Evolutionary conservation across 208 protist genomes (phyloP), one percentile per base, ranked within the genome.

Genomic region (Leishmania mexicana): DNA sequence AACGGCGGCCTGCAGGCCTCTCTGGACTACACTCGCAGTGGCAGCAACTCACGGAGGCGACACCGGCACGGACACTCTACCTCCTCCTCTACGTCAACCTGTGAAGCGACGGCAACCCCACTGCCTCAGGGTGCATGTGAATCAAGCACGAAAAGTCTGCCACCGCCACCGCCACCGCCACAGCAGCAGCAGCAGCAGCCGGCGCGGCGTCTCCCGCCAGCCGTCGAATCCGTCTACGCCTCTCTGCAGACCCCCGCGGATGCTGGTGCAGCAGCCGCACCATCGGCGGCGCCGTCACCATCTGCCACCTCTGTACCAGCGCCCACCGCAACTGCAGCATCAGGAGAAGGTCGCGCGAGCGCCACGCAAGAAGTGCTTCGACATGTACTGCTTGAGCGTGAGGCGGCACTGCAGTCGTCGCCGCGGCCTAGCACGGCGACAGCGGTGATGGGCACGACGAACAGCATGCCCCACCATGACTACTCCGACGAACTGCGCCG

Each of bases 1-100:
- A 92, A 83, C 35, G 72, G 81, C 38, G 81, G 85, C 42, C 80
- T 94, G 19, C 83, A 92, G 40, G 65, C 60, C n/a, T 82, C 79
- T 58, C 62, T 65, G n/a, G 65, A 62, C 75, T 87, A 68, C 87
- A 81, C 64, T 19, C 31, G 51, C 1, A 38, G 74, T 11, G 64
- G n/a, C 7, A 42, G 42, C 24, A 24, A 42, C 40, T 7, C 51
- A 62, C 51, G 51, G 42, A 31, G 31, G 51, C 73, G n/a, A n/a
- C 15, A 40, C 24, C 24, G 58, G 13, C 54, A 54, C 40, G 38
- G 58, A 28, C n/a, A 28, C 28, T 21, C 17, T 11, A 31, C 76
- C 11, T 57, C 72, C 3, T 49, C 54, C 1, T 79, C 75, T 28
- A 40, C 75, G 17, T 54, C 75, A 7, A 68, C 76, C 21, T 53